These are phyloP conservation scores for Ogataea dorogensis DNA, from an alignment of 805 yeast species.

Conservation along the genomic window DNA sequence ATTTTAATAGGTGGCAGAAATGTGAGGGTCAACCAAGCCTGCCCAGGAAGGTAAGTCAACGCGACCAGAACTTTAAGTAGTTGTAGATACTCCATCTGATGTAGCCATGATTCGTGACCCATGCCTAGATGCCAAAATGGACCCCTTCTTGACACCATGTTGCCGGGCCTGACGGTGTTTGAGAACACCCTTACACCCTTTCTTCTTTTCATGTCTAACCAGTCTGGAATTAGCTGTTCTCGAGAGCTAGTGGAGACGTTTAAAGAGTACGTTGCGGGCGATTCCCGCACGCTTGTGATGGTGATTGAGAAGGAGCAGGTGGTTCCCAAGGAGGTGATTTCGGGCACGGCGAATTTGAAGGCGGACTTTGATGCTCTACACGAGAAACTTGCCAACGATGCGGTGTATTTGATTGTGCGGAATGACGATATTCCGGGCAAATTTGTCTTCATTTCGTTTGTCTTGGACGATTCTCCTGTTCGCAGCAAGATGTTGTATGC, in stretches of 20 bases:
- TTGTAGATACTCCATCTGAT: background rate
- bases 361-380: constrained; percentile 38
- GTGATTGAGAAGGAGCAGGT: constrained; percentile 32
- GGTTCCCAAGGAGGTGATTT: constrained; percentile 34
- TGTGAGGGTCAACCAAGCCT: too few species aligned
- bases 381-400: constrained; percentile 36
- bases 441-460: constrained; percentile 71
- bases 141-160: too few species aligned
- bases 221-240: constrained; percentile 57
- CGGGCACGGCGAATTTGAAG: constrained; percentile 31
- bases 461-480: constrained; percentile 83
- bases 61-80: too few species aligned
- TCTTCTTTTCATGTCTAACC: constrained; percentile 52
- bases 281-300: constrained; percentile 31
- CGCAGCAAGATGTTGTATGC: constrained; percentile 92
- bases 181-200: constrained; percentile 5
- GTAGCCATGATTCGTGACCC: background rate
- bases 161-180: too few species aligned
- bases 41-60: too few species aligned
- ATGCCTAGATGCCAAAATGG: background rate
- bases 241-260: constrained; percentile 45
- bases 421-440: constrained; percentile 28
- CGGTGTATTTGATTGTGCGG: constrained; percentile 51
- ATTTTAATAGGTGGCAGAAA: constrained; percentile 13
- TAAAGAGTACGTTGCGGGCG: constrained; percentile 38